These are phyloP conservation scores for Lanmaoa rubissima DNA, from an alignment of 768 basidiomycete species.

Conservation along the genomic window DNA sequence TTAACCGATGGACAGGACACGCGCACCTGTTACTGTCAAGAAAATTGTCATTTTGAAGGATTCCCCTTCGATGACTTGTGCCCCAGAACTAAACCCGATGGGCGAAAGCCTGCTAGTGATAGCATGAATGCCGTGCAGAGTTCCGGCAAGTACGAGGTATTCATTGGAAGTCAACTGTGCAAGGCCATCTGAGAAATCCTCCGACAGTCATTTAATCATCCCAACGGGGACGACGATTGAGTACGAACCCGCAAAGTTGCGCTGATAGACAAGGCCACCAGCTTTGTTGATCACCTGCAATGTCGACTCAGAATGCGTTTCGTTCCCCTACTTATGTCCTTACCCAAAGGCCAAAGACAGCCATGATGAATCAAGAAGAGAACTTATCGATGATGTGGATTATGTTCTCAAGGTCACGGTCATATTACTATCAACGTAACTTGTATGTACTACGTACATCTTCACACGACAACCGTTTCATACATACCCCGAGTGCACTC, in stretches of 20 bases:
- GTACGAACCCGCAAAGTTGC: conserved; percentile 79
- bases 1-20: background rate
- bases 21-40: conserved; percentile 82
- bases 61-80: conserved; percentile 94
- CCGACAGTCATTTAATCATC: background rate
- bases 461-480: conserved; percentile 14
- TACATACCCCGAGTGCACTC: background rate
- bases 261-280: conserved; percentile 92
- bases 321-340: conserved; percentile 15
- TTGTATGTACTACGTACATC: background rate
- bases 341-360: conserved; percentile 83
- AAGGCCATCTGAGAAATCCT: conserved; percentile 68
- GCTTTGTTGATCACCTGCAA: conserved; percentile 95
- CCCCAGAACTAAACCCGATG: conserved; percentile 76
- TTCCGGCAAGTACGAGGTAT: conserved; percentile 93
- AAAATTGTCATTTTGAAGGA: conserved; percentile 92
- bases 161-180: conserved; percentile 90
- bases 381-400: background rate
- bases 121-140: conserved; percentile 97
- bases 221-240: background rate
- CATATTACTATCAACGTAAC: too few relatives aligned
- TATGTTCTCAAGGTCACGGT: background rate
- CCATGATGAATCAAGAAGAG: conserved; percentile 44
- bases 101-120: conserved; percentile 93
- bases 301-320: conserved; percentile 1